Evolutionary conservation across 345 rosid species (phyloP), one percentile per base, ranked within the genome.

Genomic region (Salix arbutifolia): DNA sequence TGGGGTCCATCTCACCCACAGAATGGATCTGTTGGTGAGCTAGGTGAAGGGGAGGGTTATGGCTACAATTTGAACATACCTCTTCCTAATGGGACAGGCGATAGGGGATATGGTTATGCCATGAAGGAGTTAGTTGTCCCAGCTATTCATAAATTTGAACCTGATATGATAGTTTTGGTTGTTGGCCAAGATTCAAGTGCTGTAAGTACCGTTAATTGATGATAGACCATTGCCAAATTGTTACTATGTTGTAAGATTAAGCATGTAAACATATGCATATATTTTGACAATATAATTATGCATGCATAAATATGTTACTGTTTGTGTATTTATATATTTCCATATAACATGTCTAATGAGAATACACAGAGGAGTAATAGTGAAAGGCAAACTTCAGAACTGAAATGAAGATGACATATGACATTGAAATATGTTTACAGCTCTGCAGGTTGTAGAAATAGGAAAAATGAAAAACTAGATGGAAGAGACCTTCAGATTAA

Each of bases 1-100:
- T 95, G 99, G 97, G 97, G 99, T n/a, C 91, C 92, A 33, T 91
- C 99, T 77, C 97, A 95, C 75, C 97, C 93, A 0, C 97, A 93
- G 70, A 85, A 74, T 25, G 99, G 99, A 65, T 73, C 89, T 2
- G 60, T 88, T 25, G 88, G 90, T 86, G 97, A 95, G 83, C 83
- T 91, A 33, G 97, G 99, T 75, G 89, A 89, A 77, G 93, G 81
- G 4, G 85, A 87, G 67, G 99, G 99, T 10, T 84, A 84, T 6
- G 99, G 97, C 42, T 95, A 88, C 78, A 93, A 93, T 80, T 70
- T 95, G 75, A 95, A 95, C 76, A 82, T 92, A 50, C 97, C 97
- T 60, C 85, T 95, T 50, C 99, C 97, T 23, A 88, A 90, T 80
- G 99, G 99, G n/a, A 95, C 94, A 0, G 97, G 99, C 67, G 93